phyloP scores from a whole-genome alignment of 139 green algal genomes.

The Chlamydomonas sphaeroides region DNA sequence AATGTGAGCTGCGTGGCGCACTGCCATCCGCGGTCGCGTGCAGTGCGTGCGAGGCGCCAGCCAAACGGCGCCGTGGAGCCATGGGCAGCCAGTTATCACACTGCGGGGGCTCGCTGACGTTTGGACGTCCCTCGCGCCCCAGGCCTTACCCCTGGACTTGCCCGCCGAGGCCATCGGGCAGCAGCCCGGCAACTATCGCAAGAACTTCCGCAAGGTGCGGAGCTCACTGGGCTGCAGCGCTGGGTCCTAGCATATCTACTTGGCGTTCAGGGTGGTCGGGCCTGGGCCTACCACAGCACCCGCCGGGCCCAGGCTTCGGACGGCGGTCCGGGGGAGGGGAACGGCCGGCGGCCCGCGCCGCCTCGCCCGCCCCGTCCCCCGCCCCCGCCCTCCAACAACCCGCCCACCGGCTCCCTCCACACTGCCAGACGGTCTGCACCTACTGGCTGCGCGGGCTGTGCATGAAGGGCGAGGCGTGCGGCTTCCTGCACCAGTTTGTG shows the following conservation, averaged over 20 bases:
- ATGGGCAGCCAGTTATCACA: not conserved
- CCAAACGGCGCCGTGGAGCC: too few species aligned
- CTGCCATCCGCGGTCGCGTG: not conserved
- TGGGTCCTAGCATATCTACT: too few species aligned
- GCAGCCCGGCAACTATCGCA: slow-evolving; percentile 68
- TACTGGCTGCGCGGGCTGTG: slow-evolving; percentile 97
- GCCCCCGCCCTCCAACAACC: not conserved
- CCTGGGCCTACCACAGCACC: too few species aligned
- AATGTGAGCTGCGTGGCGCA: not conserved
- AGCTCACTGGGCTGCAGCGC: too few species aligned
- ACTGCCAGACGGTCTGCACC: slow-evolving; percentile 93
- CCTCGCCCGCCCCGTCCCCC: not conserved
- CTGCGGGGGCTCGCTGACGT: not conserved
- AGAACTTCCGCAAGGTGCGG: slow-evolving; percentile 75
- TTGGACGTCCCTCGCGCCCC: not conserved
- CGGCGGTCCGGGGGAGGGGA: too few species aligned
- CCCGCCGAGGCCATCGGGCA: slow-evolving; percentile 63
- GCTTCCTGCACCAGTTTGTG: slow-evolving; percentile 97
- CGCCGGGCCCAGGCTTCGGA: too few species aligned
- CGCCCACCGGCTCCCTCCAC: too few species aligned
- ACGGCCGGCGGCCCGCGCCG: too few species aligned
- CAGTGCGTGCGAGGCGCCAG: too few species aligned
- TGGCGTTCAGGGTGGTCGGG: too few species aligned
- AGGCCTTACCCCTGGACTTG: slow-evolving; percentile 30
- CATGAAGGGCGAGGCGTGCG: slow-evolving; percentile 96